Evolutionary conservation across 2,329 filamentous ascomycete species (phyloP).

Genomic region (Beauveria scarabaeidicola): DNA sequence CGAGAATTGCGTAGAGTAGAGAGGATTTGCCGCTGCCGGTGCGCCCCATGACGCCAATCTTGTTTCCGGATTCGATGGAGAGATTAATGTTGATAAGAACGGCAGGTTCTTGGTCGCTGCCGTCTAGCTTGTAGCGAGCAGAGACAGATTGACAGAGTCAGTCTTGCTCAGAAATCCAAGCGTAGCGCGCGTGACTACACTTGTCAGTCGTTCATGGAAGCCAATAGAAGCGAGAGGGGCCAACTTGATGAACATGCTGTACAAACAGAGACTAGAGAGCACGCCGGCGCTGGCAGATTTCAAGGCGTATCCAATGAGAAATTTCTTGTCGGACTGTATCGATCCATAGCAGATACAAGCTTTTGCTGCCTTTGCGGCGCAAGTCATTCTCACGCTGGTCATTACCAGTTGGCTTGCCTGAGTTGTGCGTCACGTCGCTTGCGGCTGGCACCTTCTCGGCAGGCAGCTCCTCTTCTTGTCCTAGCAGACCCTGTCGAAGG

Average conservation of each 20-base stretch:
- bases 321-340: neutral
- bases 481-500: neutral
- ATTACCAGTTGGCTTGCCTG: neutral
- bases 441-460: neutral
- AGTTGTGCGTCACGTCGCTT: neutral
- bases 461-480: neutral
- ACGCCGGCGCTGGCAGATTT: neutral
- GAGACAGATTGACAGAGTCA: neutral
- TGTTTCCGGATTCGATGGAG: constrained; percentile 49
- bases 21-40: constrained; percentile 64
- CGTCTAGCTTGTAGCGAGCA: neutral
- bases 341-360: neutral
- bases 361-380: neutral
- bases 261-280: neutral
- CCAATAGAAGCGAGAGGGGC: neutral
- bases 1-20: constrained; percentile 58
- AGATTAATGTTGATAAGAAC: constrained; percentile 53
- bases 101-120: neutral
- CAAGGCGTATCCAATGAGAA: neutral
- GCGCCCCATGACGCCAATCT: constrained; percentile 59
- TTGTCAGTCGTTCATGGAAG: neutral
- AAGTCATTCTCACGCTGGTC: neutral
- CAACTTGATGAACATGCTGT: neutral
- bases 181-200: neutral
- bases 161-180: neutral